phyloP scores from a whole-genome alignment of 345 rosid species.

The Pistacia vera region DNA sequence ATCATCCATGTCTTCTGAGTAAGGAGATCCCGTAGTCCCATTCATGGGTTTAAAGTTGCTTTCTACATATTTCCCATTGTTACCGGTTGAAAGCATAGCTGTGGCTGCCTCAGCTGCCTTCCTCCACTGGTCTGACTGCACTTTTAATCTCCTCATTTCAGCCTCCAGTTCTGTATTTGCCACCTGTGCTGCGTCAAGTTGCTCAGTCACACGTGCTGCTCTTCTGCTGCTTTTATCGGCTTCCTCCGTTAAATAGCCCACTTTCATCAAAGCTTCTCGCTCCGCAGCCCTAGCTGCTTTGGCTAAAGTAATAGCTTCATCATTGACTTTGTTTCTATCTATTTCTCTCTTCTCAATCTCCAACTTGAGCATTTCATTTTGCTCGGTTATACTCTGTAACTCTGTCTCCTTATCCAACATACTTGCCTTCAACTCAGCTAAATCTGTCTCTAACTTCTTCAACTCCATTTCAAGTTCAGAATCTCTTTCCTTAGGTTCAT shows the following conservation, averaged over 20 bases:
- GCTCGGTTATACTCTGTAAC: constrained; percentile 44
- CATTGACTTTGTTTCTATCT: constrained; percentile 50
- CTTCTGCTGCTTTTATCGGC: constrained; percentile 70
- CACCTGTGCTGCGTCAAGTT: constrained; percentile 75
- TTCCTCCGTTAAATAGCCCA: constrained; percentile 63
- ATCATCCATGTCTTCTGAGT: constrained; percentile 77
- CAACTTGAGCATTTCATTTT: constrained; percentile 56
- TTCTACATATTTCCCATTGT: constrained; percentile 71
- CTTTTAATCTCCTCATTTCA: constrained; percentile 88
- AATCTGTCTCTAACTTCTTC: constrained; percentile 55
- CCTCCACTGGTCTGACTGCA: constrained; percentile 98
- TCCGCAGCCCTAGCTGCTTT: constrained; percentile 57
- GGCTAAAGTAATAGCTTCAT: constrained; percentile 39
- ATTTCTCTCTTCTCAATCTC: constrained; percentile 50
- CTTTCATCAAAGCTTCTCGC: constrained; percentile 64
- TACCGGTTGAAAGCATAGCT: constrained; percentile 74
- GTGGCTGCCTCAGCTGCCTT: constrained; percentile 99
- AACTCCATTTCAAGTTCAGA: constrained; percentile 40
- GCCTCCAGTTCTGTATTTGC: constrained; percentile 79
- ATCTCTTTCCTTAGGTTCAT: constrained; percentile 38
- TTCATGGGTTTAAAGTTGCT: constrained; percentile 42
- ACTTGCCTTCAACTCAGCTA: constrained; percentile 54
- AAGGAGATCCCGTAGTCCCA: constrained; percentile 62
- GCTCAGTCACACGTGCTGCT: constrained; percentile 60
- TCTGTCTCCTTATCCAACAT: constrained; percentile 57